These are phyloP conservation scores for Dentipellis sp. DNA, from an alignment of 768 basidiomycete genomes.

Conservation along the genomic window DNA sequence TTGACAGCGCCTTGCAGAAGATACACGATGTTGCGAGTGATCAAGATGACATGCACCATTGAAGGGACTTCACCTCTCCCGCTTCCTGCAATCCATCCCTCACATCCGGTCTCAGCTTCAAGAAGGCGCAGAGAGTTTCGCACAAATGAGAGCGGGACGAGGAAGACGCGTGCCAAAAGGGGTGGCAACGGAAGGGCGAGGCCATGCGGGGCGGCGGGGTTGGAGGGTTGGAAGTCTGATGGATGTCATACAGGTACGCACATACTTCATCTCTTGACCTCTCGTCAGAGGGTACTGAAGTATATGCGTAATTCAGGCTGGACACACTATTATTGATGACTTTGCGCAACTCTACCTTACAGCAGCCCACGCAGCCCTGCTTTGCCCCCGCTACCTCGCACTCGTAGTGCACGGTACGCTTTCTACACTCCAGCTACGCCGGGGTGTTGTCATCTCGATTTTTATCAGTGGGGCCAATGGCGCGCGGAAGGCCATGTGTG, in stretches of 20 bases:
- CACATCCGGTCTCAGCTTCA: slow-evolving; percentile 68
- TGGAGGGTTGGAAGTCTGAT: slow-evolving; percentile 60
- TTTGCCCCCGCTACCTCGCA: slow-evolving; percentile 71
- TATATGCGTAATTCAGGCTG: slow-evolving; percentile 34
- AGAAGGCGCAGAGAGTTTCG: slow-evolving; percentile 74
- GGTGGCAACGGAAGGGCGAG: slow-evolving; percentile 58
- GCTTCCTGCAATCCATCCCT: slow-evolving; percentile 71
- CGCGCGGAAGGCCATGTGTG: slow-evolving; percentile 43
- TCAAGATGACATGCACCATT: slow-evolving; percentile 62
- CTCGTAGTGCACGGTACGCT: slow-evolving; percentile 59
- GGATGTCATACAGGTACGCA: slow-evolving; percentile 52
- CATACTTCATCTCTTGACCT: no score
- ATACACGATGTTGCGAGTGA: slow-evolving; percentile 73
- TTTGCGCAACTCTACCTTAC: slow-evolving; percentile 48
- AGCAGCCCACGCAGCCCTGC: slow-evolving; percentile 50
- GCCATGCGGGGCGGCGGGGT: slow-evolving; percentile 56
- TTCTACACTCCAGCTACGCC: slow-evolving; percentile 44
- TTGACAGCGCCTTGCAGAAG: slow-evolving; percentile 67
- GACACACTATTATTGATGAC: slow-evolving; percentile 54
- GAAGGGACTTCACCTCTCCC: slow-evolving; percentile 73
- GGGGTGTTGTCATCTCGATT: slow-evolving; percentile 58
- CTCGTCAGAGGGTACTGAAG: neutral
- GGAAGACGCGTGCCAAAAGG: slow-evolving; percentile 62
- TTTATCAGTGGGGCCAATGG: no score
- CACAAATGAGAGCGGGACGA: slow-evolving; percentile 75